Evolutionary conservation across 257 asterid species (phyloP).

Genomic region (Solanum sitiens): DNA sequence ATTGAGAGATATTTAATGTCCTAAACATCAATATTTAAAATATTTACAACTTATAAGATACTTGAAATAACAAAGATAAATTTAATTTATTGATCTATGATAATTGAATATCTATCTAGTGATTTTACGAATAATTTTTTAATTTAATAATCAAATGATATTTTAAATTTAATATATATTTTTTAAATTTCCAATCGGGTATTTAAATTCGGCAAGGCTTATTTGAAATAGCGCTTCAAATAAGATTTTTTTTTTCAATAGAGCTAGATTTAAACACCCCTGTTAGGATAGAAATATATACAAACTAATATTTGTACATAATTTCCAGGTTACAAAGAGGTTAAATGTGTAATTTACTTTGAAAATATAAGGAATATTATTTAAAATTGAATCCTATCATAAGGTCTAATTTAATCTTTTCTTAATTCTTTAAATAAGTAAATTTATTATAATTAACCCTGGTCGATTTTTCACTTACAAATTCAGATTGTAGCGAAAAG

Average conservation of each 20-base stretch:
- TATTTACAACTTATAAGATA: neutral
- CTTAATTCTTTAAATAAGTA: neutral
- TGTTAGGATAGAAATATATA: too few species aligned
- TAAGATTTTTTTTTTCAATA: too few species aligned
- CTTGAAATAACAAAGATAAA: neutral
- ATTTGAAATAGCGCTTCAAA: too few species aligned
- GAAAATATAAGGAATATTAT: neutral
- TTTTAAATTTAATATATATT: too few species aligned
- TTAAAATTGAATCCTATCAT: neutral
- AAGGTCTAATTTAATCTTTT: neutral
- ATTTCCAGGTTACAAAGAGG: too few species aligned
- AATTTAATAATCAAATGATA: neutral
- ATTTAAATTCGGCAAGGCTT: too few species aligned
- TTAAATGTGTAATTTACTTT: neutral
- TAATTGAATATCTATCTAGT: too few species aligned
- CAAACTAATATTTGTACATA: too few species aligned
- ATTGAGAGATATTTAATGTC: neutral
- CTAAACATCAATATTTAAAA: neutral
- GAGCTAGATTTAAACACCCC: too few species aligned
- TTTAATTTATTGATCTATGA: neutral
- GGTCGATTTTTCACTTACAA: neutral
- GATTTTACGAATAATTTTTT: too few species aligned
- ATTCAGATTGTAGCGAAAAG: neutral
- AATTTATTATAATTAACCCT: neutral
- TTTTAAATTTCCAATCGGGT: too few species aligned